Evolutionary conservation across 305 asterid genomes (phyloP), one percentile per base, ranked within the genome.

Genomic region (Solanum chacoense): DNA sequence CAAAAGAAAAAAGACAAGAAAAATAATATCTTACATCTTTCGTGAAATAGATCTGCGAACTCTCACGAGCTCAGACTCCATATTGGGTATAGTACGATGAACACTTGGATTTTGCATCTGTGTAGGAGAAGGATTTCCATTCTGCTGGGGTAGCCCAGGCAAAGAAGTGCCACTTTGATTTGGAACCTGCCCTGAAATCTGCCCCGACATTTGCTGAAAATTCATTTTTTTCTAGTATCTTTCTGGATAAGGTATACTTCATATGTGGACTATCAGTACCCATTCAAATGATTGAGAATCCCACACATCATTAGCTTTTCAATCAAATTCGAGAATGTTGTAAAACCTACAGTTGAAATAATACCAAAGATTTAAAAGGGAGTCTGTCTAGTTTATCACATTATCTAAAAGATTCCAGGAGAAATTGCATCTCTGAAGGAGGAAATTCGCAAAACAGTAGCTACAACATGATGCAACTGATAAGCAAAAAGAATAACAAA

Each of bases 61-160:
- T 89, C 90, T 94, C 86, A 37, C 42, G 67, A 92, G 88, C 79
- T 95, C 98, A 36, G 92, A 90, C n/a, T 94, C 98, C 89, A 90
- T 88, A 90, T 89, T 91, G 29, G 89, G 90, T 55, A 90, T 87
- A 90, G 84, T 91, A 38, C 92, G 94, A 67, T 92, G 97, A 86
- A 92, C 90, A 84, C 85, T 91, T 65, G 97, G 93, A 94, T 92
- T 94, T 93, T 95, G 99, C 97, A 95, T 93, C 92, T 92, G 96
- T 20, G 87, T 87, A 89, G 96, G 90, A 90, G 93, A 73, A 88
- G 93, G 89, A 94, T 89, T 95, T 88, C 94, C 98, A 91, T 90
- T 94, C 91, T 92, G 95, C 91, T 95, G 98, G 50, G 93, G 91
- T 31, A 92, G 65, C 80, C 92, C 96, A 40, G 95, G 91, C 91